These are phyloP conservation scores for Solanum habrochaites DNA, from an alignment of 257 asterid species.

Conservation along the genomic window DNA sequence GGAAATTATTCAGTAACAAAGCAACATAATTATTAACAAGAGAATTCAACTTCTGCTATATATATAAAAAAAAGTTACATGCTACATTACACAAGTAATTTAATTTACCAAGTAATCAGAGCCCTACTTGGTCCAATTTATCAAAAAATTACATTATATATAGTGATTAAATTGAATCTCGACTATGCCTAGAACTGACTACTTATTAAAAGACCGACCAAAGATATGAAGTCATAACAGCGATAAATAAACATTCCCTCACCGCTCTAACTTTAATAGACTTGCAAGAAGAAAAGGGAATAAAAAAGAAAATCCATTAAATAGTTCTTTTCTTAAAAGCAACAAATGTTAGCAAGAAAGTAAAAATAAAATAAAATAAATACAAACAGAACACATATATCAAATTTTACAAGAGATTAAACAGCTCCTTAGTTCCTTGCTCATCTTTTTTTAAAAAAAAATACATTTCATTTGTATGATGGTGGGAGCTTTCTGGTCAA, in stretches of 20 bases:
- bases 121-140: too few relatives aligned
- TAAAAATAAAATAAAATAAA: neutral
- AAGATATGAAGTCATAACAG: neutral
- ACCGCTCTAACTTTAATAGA: neutral
- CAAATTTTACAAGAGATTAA: neutral
- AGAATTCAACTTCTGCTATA: neutral
- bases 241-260: neutral
- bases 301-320: neutral
- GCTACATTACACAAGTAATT: neutral
- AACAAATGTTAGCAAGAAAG: neutral
- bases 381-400: neutral
- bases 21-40: neutral
- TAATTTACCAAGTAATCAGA: neutral
- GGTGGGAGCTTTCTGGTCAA: neutral
- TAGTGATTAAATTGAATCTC: neutral
- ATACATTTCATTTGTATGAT: neutral
- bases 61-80: neutral
- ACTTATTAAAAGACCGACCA: neutral
- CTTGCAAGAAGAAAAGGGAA: neutral
- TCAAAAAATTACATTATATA: too few relatives aligned
- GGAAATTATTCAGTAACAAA: neutral
- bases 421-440: neutral
- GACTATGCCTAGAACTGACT: neutral
- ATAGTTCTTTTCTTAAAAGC: neutral
- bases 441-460: neutral